Conservation (phyloP, 2,329 filamentous ascomycete species). For the Pyricularia sp. region DNA sequence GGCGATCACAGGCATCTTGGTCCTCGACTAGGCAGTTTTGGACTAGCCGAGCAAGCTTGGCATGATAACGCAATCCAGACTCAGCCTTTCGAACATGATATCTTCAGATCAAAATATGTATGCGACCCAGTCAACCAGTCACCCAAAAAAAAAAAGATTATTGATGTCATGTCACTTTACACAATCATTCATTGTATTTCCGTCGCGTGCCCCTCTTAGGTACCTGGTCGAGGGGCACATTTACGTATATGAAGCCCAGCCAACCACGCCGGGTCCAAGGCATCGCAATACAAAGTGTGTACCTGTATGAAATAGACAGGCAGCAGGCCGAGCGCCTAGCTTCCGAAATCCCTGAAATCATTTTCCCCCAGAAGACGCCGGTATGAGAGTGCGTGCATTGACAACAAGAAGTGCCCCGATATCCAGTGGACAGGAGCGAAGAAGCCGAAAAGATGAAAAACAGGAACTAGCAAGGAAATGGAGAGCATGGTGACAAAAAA, state of each 20-base stretch:
- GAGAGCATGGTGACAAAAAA: conserved; percentile 3
- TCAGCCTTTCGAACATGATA: not conserved
- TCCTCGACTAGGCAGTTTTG: not conserved
- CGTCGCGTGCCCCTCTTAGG: not conserved
- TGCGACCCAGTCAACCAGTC: too few species aligned
- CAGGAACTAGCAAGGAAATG: conserved; percentile 6
- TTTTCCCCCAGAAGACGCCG: conserved; percentile 14
- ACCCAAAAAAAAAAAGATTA: too few species aligned
- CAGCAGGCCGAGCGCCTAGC: not conserved
- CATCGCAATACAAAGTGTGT: not conserved
- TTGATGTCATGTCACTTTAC: not conserved
- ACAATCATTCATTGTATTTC: not conserved
- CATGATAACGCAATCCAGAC: not conserved
- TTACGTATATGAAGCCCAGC: not conserved
- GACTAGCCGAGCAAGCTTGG: not conserved
- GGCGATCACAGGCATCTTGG: not conserved
- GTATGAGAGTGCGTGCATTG: conserved; percentile 8
- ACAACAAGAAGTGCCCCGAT: not conserved
- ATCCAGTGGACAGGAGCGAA: not conserved
- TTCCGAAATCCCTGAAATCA: not conserved
- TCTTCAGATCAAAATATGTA: too few species aligned
- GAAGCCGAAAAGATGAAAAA: not conserved
- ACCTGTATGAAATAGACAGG: not conserved
- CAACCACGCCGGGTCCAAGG: not conserved
- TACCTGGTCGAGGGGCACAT: not conserved